Base-by-base conservation (phyloP, 2,329 filamentous ascomycete genomes). In the Acrodontium crateriforme region DNA sequence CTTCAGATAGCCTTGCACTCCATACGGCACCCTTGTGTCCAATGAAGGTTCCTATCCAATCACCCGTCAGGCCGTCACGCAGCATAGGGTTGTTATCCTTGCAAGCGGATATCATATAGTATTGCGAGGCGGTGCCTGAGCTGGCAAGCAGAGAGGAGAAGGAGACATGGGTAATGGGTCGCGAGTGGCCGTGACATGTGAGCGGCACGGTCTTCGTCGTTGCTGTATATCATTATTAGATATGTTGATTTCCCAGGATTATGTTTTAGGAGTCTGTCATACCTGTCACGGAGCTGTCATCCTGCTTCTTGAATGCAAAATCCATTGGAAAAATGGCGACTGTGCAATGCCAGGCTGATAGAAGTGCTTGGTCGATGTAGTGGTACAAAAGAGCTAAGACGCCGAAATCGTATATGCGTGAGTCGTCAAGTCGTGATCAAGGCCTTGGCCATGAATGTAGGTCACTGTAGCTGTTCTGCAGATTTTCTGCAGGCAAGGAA, bases 11-110 rank as follows among this genome's bases (percentile, higher is more conserved):
- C 44, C 85, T 74, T 29, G 85, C 82, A 60, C 94, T 85, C 84
- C 89, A 98, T 35, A 95, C 87, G 19, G 89, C 89, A 38, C 89
- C 89, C 60, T 98, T 95, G 63, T 98, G 89, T 21, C 89, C 89
- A 46, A 98, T 78, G 53, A 95, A 95, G 19, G 89, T 95, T 26
- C 89, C 89, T 44, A 95, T 95, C 80, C 85, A 94, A 56, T 94
- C 85, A 34, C 89, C 89, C 25, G 87, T 98, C 36, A 91, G 71
- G 38, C 89, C 89, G 60, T 95, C 83, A 41, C 89, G 81, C 44
- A 98, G 78, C 85, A 95, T 95, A 27, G 89, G 89, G 54, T 95
- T 95, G 50, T 87, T 87, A 64, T 98, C 89, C 85, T 54, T 30
- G 34, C 34, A 45, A 41, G 85, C 84, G 15, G 85, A 93, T 40